These are phyloP conservation scores for Solanum paucissectum DNA, from an alignment of 257 asterid genomes.

Conservation along the genomic window DNA sequence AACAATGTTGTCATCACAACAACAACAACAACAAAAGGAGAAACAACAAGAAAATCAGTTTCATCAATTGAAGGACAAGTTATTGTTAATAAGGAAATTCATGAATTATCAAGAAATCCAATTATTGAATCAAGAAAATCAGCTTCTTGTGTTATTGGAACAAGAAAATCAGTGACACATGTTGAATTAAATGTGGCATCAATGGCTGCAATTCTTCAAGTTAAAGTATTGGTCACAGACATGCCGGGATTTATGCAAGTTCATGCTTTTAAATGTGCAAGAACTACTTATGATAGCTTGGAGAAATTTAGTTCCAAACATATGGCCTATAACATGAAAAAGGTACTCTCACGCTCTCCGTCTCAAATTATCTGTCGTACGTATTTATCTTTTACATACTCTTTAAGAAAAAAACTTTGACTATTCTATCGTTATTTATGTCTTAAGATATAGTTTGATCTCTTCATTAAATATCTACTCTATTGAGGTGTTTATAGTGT, in stretches of 20 bases:
- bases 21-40: background rate
- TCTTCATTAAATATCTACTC: too few relatives aligned
- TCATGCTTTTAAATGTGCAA: slow-evolving; percentile 61
- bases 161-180: slow-evolving; percentile 32
- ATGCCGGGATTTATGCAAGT: slow-evolving; percentile 74
- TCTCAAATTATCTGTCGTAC: background rate
- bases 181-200: slow-evolving; percentile 31
- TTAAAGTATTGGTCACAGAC: slow-evolving; percentile 51
- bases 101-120: background rate
- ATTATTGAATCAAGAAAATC: slow-evolving; percentile 18
- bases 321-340: slow-evolving; percentile 55
- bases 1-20: background rate
- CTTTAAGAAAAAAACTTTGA: too few relatives aligned
- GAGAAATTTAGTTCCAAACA: slow-evolving; percentile 53
- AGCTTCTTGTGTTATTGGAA: slow-evolving; percentile 7
- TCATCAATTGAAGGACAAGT: slow-evolving; percentile 1
- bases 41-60: slow-evolving; percentile 18
- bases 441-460: background rate
- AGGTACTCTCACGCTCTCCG: slow-evolving; percentile 11
- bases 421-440: background rate
- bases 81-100: background rate
- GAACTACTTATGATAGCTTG: slow-evolving; percentile 40
- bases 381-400: background rate
- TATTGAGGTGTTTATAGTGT: too few relatives aligned
- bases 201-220: slow-evolving; percentile 38